phyloP scores from a whole-genome alignment of 1,284 basidiomycete species.

The Tylopilus sp. region DNA sequence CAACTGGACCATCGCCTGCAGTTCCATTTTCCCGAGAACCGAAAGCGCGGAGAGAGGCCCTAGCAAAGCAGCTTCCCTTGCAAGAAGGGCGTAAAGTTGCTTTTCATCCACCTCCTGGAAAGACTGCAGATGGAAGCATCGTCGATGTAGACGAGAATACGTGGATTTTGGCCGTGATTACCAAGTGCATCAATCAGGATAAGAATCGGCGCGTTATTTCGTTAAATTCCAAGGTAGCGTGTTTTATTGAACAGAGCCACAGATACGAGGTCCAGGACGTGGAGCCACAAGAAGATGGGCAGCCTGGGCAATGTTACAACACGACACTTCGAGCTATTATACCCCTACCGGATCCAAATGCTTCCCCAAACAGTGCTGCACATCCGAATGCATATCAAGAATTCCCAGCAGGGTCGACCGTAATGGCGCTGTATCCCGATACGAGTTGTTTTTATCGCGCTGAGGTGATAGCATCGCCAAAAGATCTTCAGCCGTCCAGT shows the following conservation, averaged over 20 bases:
- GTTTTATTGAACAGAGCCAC: constrained; percentile 8
- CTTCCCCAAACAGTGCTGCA: constrained; percentile 51
- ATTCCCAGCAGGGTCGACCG: constrained; percentile 65
- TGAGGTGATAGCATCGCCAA: constrained; percentile 67
- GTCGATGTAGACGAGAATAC: constrained; percentile 63
- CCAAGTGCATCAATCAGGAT: constrained; percentile 62
- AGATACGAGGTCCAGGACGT: constrained; percentile 82
- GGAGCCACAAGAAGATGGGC: constrained; percentile 72
- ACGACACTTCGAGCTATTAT: constrained; percentile 68
- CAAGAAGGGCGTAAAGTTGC: constrained; percentile 72
- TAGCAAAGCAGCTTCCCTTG: constrained; percentile 60
- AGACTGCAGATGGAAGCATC: constrained; percentile 43
- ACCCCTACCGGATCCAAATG: constrained; percentile 69
- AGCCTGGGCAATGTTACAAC: constrained; percentile 66
- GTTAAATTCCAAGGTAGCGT: neutral
- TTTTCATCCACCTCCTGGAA: constrained; percentile 62
- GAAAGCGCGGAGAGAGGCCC: constrained; percentile 58
- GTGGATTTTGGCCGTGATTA: constrained; percentile 78
- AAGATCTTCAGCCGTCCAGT: constrained; percentile 46
- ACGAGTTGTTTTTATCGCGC: constrained; percentile 85
- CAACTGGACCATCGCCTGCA: constrained; percentile 52
- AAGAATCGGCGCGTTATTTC: constrained; percentile 50
- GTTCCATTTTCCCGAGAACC: constrained; percentile 61
- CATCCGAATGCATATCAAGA: constrained; percentile 68
- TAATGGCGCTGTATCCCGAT: constrained; percentile 80